Evolutionary conservation across 2,329 filamentous ascomycete species (phyloP), one percentile per base, ranked within the genome.

Genomic region (Trichoderma sp.): DNA sequence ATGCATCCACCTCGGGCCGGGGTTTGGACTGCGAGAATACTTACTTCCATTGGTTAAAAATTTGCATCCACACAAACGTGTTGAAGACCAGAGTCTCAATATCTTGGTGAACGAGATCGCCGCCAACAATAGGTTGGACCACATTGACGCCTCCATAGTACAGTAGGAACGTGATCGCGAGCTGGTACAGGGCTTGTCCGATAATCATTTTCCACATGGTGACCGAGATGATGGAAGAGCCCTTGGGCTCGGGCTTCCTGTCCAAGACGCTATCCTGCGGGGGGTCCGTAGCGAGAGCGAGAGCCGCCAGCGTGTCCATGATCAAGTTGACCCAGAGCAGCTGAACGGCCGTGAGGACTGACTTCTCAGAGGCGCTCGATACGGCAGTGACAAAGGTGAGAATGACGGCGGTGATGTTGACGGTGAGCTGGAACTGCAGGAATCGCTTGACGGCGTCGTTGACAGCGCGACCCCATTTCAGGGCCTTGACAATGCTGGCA

Each of bases 141-240:
- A 75, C 37, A 75, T 80, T 68, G 79, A 79, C 59, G 85, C 88
- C 35, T 27, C 87, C 92, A 73, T 94, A 98, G 81, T 94, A 94
- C 27, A 97, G 85, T 70, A 94, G 84, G 72, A 97, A 90, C 0
- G 93, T 88, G 58, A 89, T 86, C 25, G 89, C 87, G 5, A 98
- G 87, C 78, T 98, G 94, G 78, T 95, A 98, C 68, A 97, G 84
- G 2, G 93, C 89, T 78, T 98, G 93, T 2, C 94, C 94, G 53
- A 97, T 86, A 70, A 98, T 97, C 94, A 98, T 98, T 84, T 98
- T 98, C 94, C 94, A 97, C 94, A 98, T 98, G 19, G 91, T 94
- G 37, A 90, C 83, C 1, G 93, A 96, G 73, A 98, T 95, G 70
- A 89, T 87, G 50, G 84, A 82, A 4, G 85, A 77, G 27, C 83